Base-by-base conservation (phyloP, 306 rosid genomes). In the Hippophae rhamnoides region DNA sequence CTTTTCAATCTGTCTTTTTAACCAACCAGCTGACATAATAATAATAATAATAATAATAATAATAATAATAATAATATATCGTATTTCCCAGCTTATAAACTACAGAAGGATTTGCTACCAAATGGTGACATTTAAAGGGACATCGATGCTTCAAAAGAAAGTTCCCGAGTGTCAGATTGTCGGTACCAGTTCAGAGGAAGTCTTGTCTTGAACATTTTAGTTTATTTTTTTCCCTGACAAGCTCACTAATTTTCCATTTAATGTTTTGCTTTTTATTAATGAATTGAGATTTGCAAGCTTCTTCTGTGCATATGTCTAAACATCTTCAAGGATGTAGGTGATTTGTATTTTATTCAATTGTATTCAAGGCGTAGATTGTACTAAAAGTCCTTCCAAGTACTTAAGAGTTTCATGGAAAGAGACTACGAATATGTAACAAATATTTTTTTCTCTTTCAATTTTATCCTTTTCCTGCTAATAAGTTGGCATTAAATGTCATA, bases 91-190 rank as follows among this genome's bases (percentile, higher is more conserved):
- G 99, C 88, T 92, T 56, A 74, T 63, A 69, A 67, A 71, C 74
- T 92, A 85, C 63, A 80, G 99, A 77, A 84, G 75, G 80, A 80
- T 50, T 65, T 80, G 78, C 76, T 76, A 75, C 72, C 97, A 80
- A 70, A 84, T 93, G 68, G 81, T 88, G 81, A 78, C 83, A 51
- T 93, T 93, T 79, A 76, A 93, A 66, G 99, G 99, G 63, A 88
- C 97, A 59, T 76, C 81, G 57, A 86, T 93, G 99, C 86, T 93
- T 62, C 94, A 84, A 62, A 88, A 86, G 80, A 60, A 57, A 64
- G 86, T 93, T 52, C 83, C 87, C 2, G 74, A 72, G 50, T 82
- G 85, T 79, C 89, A 84, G 43, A 74, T 84, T 50, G 54, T 66
- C 51, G 63, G 65, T 62, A 44, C 53, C 54, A 58, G 54, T 57